Evolutionary conservation across 2,329 filamentous ascomycete genomes (phyloP).

Genomic region (Monascus ruber): DNA sequence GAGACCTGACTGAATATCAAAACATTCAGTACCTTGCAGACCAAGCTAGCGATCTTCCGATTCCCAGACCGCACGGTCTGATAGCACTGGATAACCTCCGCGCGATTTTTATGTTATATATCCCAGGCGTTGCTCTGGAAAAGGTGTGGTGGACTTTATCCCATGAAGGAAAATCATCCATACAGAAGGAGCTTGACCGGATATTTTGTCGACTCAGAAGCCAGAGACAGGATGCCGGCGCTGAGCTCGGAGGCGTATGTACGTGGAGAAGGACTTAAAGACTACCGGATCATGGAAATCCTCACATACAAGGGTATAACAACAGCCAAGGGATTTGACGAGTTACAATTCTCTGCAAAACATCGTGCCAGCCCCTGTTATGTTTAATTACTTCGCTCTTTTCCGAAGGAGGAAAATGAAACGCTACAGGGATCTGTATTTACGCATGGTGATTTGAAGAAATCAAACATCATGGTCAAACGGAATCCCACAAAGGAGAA

Average conservation of each 20-base stretch:
- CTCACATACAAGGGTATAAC: slow-evolving; percentile 12
- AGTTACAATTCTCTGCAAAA: slow-evolving; percentile 14
- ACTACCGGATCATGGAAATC: slow-evolving; percentile 10
- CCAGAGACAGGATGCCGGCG: slow-evolving; percentile 8
- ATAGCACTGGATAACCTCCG: too few species aligned
- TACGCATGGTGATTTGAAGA: slow-evolving; percentile 17
- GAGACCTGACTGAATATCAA: slow-evolving; percentile 15
- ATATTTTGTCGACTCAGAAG: slow-evolving; percentile 9
- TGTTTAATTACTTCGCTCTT: slow-evolving; percentile 12
- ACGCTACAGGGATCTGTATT: slow-evolving; percentile 11
- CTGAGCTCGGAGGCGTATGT: slow-evolving; percentile 12
- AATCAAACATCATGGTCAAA: slow-evolving; percentile 16
- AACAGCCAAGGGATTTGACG: slow-evolving; percentile 8
- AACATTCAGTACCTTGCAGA: slow-evolving; percentile 15
- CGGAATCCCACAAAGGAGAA: slow-evolving; percentile 3
- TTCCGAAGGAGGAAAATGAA: slow-evolving; percentile 6
- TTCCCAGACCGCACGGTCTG: slow-evolving; percentile 16
- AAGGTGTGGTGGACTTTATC: slow-evolving; percentile 14
- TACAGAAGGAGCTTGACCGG: slow-evolving; percentile 9
- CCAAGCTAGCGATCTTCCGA: slow-evolving; percentile 13
- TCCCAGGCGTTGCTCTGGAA: too few species aligned
- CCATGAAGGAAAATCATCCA: slow-evolving; percentile 9
- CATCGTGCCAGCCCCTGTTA: slow-evolving; percentile 12
- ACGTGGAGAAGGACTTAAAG: slow-evolving; percentile 17
- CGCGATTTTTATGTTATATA: too few species aligned